These are phyloP conservation scores for Tricladium varicosporioides DNA, from an alignment of 2,329 filamentous ascomycete genomes.

Conservation along the genomic window DNA sequence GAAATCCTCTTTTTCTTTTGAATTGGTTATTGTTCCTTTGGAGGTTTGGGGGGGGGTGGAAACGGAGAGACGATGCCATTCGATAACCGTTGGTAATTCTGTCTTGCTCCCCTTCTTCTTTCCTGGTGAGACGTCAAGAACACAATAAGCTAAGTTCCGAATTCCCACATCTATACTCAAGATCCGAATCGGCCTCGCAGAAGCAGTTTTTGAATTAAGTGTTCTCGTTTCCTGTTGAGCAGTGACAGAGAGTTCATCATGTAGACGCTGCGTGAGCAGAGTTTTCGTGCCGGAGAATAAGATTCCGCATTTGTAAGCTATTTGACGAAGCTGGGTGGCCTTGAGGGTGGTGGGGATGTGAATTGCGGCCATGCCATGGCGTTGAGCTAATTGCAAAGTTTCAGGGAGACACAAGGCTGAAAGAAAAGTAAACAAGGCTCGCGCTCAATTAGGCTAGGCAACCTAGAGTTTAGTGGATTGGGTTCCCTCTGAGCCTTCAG, in stretches of 20 bases:
- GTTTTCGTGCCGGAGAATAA: conserved; percentile 58
- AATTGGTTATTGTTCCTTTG: conserved; percentile 30
- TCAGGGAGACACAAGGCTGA: neutral
- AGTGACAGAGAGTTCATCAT: conserved; percentile 34
- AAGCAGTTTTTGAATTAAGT: no score
- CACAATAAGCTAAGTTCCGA: conserved; percentile 73
- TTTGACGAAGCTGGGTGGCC: conserved; percentile 50
- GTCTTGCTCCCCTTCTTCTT: neutral
- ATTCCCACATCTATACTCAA: conserved; percentile 85
- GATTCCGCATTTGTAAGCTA: conserved; percentile 61
- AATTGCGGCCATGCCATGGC: conserved; percentile 31
- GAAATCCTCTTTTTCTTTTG: conserved; percentile 43
- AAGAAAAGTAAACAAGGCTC: neutral
- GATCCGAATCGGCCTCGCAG: conserved; percentile 41
- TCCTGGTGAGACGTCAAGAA: conserved; percentile 43
- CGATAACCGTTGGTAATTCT: neutral
- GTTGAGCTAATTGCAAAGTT: neutral
- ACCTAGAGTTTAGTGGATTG: neutral
- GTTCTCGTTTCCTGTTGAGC: conserved; percentile 19
- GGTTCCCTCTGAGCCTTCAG: neutral
- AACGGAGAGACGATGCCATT: conserved; percentile 37
- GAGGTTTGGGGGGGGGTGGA: conserved; percentile 11
- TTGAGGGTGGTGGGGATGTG: conserved; percentile 43
- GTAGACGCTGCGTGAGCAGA: conserved; percentile 50
- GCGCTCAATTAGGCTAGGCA: neutral